Conservation (phyloP, 2,329 filamentous ascomycete genomes). For the Penicillium sp. region DNA sequence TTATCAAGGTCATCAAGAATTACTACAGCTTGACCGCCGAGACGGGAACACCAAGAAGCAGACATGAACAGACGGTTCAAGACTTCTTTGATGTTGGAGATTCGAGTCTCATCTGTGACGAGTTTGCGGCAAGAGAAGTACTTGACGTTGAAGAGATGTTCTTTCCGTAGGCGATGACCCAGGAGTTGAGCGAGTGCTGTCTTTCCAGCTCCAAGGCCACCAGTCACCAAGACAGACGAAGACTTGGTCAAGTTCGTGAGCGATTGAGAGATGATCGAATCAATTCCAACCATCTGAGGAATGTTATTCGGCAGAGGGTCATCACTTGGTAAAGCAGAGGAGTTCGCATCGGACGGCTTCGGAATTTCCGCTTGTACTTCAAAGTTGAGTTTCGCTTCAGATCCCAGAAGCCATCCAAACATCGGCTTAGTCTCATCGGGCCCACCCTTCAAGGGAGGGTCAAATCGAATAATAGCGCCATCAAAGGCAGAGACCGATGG, state of each 20-base stretch:
- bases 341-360: conserved; percentile 54
- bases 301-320: conserved; percentile 55
- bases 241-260: conserved; percentile 75
- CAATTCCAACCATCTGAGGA: conserved; percentile 77
- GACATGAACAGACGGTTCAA: conserved; percentile 80
- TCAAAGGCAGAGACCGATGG: conserved; percentile 65
- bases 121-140: conserved; percentile 86
- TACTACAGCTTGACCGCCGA: conserved; percentile 79
- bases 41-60: conserved; percentile 84
- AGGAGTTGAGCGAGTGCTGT: conserved; percentile 75
- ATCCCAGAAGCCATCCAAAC: conserved; percentile 69
- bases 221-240: conserved; percentile 86
- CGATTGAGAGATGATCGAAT: conserved; percentile 69
- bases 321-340: conserved; percentile 47
- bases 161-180: conserved; percentile 68
- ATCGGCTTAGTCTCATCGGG: conserved; percentile 33
- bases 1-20: conserved; percentile 92
- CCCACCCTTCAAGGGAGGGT: conserved; percentile 51
- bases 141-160: conserved; percentile 74
- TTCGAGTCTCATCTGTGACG: conserved; percentile 84
- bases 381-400: conserved; percentile 69
- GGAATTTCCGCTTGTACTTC: conserved; percentile 74
- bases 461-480: conserved; percentile 79
- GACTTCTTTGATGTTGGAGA: conserved; percentile 88
- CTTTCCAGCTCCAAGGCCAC: conserved; percentile 87